phyloP scores from a whole-genome alignment of 164 flowering plant species.

The Magnolia changhungtana region DNA sequence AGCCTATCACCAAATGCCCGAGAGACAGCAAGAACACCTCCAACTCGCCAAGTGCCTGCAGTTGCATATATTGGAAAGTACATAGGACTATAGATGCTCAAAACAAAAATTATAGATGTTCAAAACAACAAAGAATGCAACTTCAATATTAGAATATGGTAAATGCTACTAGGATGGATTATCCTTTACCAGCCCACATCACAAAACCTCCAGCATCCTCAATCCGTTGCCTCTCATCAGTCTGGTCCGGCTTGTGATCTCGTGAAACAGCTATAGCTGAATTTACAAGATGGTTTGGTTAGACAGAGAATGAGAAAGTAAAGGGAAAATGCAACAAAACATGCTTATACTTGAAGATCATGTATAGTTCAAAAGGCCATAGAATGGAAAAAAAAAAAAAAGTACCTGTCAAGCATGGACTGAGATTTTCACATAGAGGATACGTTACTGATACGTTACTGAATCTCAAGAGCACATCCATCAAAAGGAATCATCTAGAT shows the following conservation, averaged over 20 bases:
- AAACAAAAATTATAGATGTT: background rate
- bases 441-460: too few species aligned
- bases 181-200: conserved; percentile 88
- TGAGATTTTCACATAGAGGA: too few species aligned
- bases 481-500: too few species aligned
- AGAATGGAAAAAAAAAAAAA: too few species aligned
- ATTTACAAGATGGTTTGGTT: background rate
- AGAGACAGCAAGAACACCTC: conserved; percentile 99
- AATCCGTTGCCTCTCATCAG: conserved; percentile 91
- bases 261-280: conserved; percentile 94
- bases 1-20: conserved; percentile 99
- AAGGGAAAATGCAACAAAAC: background rate
- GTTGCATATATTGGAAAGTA: background rate
- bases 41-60: conserved; percentile 97
- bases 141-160: background rate
- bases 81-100: background rate
- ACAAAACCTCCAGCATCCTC: conserved; percentile 99
- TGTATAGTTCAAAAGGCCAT: too few species aligned
- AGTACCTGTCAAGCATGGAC: too few species aligned
- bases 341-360: background rate
- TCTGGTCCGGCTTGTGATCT: conserved; percentile 99
- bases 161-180: background rate
- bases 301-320: background rate
- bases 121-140: background rate
- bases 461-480: too few species aligned